Percentiles rank a stretch among this genome's conserved stretches.
Evolutionary conservation across 495 filamentous ascomycete genomes (phyloP).

Genomic region (Aspergillus nanangensis): DNA sequence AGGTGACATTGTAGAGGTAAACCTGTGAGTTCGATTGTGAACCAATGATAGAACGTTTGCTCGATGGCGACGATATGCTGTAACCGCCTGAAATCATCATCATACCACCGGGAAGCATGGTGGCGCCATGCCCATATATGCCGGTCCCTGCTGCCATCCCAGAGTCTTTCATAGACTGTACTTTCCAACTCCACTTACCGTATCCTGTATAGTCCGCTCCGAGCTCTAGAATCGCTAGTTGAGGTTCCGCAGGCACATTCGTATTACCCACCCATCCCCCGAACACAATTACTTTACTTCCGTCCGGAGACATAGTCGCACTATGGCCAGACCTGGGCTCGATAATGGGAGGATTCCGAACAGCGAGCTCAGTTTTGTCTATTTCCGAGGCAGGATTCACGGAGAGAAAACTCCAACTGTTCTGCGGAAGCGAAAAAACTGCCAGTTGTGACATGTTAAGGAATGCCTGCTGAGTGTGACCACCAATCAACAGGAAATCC

Average conservation of each 20-base stretch:
- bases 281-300: conserved; percentile 65
- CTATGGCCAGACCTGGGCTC: conserved; percentile 86
- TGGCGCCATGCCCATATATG: conserved; percentile 81
- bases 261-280: conserved; percentile 91
- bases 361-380: conserved; percentile 43
- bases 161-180: conserved; percentile 44
- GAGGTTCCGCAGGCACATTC: conserved; percentile 67
- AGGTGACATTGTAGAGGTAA: conserved; percentile 76
- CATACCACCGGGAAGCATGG: conserved; percentile 76
- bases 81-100: conserved; percentile 90
- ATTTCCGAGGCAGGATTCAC: conserved; percentile 43
- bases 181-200: conserved; percentile 69
- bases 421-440: conserved; percentile 79
- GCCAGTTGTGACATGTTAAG: conserved; percentile 92
- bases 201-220: conserved; percentile 64
- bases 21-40: conserved; percentile 36
- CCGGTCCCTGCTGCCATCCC: conserved; percentile 50
- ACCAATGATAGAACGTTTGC: conserved; percentile 33
- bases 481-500: conserved; percentile 77
- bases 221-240: conserved; percentile 70
- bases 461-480: conserved; percentile 78
- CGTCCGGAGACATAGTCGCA: conserved; percentile 72
- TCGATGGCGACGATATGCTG: conserved; percentile 51
- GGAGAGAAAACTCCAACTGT: conserved; percentile 76
- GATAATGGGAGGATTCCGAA: conserved; percentile 36